phyloP scores from a whole-genome alignment of 1,284 basidiomycete species.

The Cutaneotrichosporon sp. region DNA sequence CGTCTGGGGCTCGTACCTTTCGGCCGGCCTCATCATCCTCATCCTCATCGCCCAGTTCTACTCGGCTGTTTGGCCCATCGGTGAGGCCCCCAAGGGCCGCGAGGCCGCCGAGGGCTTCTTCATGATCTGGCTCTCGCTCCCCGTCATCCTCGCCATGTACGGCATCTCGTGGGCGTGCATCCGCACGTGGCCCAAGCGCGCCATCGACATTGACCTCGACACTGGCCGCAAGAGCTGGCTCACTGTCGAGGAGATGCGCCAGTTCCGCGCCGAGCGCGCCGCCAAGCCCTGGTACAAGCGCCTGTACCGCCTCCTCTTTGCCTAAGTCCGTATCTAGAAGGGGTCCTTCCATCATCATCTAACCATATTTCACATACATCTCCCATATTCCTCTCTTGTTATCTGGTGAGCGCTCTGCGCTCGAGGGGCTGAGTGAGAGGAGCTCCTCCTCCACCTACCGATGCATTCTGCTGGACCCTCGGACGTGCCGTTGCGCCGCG shows the following conservation, averaged over 20 bases:
- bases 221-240: slow-evolving; percentile 55
- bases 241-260: slow-evolving; percentile 52
- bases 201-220: slow-evolving; percentile 54
- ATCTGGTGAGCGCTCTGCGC: not conserved
- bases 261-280: slow-evolving; percentile 34
- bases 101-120: slow-evolving; percentile 54
- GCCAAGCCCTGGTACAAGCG: slow-evolving; percentile 39
- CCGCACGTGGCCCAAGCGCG: slow-evolving; percentile 43
- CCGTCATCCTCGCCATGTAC: slow-evolving; percentile 51
- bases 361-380: not conserved
- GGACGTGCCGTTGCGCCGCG: too few species aligned
- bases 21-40: slow-evolving; percentile 47
- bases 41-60: slow-evolving; percentile 51
- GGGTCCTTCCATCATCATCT: not conserved
- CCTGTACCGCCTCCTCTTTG: slow-evolving; percentile 46
- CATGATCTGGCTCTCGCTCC: slow-evolving; percentile 53
- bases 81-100: slow-evolving; percentile 18
- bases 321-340: not conserved
- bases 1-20: slow-evolving; percentile 55
- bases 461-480: not conserved
- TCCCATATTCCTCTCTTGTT: not conserved
- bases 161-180: slow-evolving; percentile 48
- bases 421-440: too few species aligned
- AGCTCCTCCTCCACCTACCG: not conserved
- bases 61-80: slow-evolving; percentile 28